Base-by-base conservation (phyloP, 129 eudicot genomes). In the Helianthus tuberosus region DNA sequence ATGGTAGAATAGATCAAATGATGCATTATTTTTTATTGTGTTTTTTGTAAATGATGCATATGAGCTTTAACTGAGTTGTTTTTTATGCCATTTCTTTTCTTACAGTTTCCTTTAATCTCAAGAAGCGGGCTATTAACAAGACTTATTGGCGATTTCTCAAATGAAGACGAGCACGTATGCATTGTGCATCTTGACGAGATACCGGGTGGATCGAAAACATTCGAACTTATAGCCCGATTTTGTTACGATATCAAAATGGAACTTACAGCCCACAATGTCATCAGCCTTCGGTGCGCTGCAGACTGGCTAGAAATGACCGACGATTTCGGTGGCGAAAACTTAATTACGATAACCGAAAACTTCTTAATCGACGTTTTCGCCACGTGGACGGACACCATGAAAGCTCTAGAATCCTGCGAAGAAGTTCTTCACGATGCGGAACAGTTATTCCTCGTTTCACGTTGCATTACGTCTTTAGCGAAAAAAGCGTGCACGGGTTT, bases 161-260 rank as follows among this genome's bases (percentile, higher is more conserved):
- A 8, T 2, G 85, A 79, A 6, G 93, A 83, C 17, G 89, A 77
- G 55, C 83, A 86, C 0, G 74, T 62, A 27, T 77, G 83, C 48
- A 63, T 69, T 9, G 62, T 92, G 44, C 90, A 83, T 44, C 89
- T 89, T 1, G 81, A 73, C 23, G 88, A 92, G n/a, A 41, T 89
- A 76, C 96, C 96, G 0, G 97, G 97, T 11, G 97, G 97, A 59
- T 75, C 97, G 5, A 92, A 84, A 81, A 84, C 93, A 36, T 92
- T 92, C 20, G 91, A 89, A 78, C 84, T 89, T 1, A 81, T 89
- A 16, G 89, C 93, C 68, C 86, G 85, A 68, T 92, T 89, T 50
- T 84, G 97, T 59, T 92, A 92, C 2, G 91, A 86, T 17, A 83
- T 92, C 11, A 87, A 82, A 62, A 64, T 89, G 15, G 96, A 92